phyloP scores from a whole-genome alignment of 2,329 filamentous ascomycete genomes.

The Gyromitra esculenta region DNA sequence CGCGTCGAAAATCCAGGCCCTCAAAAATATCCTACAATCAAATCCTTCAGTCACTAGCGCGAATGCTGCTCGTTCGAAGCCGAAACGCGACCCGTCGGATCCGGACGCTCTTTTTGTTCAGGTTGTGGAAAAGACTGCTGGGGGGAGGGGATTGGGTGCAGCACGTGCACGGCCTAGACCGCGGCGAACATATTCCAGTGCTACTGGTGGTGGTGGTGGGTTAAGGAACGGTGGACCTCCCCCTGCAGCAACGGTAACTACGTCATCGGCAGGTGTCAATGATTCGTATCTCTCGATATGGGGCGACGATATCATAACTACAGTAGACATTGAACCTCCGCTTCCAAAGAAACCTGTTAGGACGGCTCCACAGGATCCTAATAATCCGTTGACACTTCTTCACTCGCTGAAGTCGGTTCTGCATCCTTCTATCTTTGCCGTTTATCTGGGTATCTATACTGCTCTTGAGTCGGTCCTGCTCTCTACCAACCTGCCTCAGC shows the following conservation, averaged over 20 bases:
- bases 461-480: slow-evolving; percentile 49
- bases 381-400: slow-evolving; percentile 33
- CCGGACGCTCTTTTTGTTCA: slow-evolving; percentile 46
- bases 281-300: slow-evolving; percentile 38
- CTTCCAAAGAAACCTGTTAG: slow-evolving; percentile 1
- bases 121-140: slow-evolving; percentile 25
- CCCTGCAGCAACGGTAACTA: background rate
- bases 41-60: slow-evolving; percentile 42
- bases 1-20: slow-evolving; percentile 49
- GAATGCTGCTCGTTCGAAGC: slow-evolving; percentile 16
- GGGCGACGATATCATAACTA: slow-evolving; percentile 1
- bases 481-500: slow-evolving; percentile 15
- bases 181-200: slow-evolving; percentile 41
- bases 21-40: slow-evolving; percentile 38
- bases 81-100: slow-evolving; percentile 37
- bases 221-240: background rate
- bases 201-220: background rate
- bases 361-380: slow-evolving; percentile 26
- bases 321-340: background rate
- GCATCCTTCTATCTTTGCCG: slow-evolving; percentile 40
- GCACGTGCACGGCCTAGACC: slow-evolving; percentile 17
- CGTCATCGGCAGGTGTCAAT: slow-evolving; percentile 10
- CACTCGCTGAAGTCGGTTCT: slow-evolving; percentile 38
- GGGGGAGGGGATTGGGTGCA: background rate
- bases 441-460: slow-evolving; percentile 50